Percentiles rank a stretch among this genome's conserved stretches.
These are phyloP conservation scores for Zoysia japonica DNA, from an alignment of 176 grass and related monocot species.

Conservation along the genomic window DNA sequence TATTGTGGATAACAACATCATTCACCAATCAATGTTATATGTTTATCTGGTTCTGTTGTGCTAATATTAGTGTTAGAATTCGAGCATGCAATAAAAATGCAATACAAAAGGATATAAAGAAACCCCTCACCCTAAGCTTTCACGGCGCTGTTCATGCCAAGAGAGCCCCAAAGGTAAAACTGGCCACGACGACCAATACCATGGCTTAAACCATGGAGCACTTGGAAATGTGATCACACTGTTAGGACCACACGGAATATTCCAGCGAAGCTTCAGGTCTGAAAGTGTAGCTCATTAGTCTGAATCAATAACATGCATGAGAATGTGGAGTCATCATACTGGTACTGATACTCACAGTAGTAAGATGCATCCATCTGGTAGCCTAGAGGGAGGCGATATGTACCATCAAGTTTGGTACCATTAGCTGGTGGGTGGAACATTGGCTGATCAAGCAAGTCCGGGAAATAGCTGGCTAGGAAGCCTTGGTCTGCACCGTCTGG, in stretches of 20 bases:
- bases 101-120: background rate
- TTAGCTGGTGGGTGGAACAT: conserved; percentile 90
- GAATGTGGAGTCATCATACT: background rate
- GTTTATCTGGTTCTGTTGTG: conserved; percentile 1
- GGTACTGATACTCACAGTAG: conserved; percentile 61
- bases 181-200: conserved; percentile 99
- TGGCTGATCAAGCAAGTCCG: conserved; percentile 76
- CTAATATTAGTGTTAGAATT: conserved; percentile 15
- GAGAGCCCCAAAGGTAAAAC: conserved; percentile 81
- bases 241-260: conserved; percentile 89
- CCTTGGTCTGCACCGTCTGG: conserved; percentile 96
- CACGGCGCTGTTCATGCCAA: conserved; percentile 84
- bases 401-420: conserved; percentile 74
- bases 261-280: conserved; percentile 97
- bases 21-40: background rate
- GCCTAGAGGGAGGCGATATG: conserved; percentile 88
- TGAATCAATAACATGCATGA: conserved; percentile 21
- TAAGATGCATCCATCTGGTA: conserved; percentile 99
- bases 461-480: conserved; percentile 82
- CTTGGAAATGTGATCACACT: conserved; percentile 92
- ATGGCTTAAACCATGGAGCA: conserved; percentile 93
- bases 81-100: conserved; percentile 1
- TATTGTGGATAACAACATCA: background rate
- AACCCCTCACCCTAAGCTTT: conserved; percentile 63
- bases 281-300: conserved; percentile 37